Base-by-base conservation (phyloP, 768 basidiomycete genomes). In the Psilocybe sp. region DNA sequence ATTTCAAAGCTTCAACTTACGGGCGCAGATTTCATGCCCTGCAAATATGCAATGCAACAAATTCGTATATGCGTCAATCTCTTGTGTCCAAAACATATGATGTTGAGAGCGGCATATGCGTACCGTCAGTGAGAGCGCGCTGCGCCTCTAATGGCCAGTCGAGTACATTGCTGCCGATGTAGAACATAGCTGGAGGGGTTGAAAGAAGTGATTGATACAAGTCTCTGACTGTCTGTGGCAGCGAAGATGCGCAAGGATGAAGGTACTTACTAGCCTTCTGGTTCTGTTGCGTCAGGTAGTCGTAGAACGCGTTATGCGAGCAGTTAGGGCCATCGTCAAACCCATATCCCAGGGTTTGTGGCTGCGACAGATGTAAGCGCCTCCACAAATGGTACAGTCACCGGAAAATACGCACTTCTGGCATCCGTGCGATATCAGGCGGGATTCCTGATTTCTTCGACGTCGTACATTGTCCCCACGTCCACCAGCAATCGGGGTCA, bases 241-340 rank as follows among this genome's bases (percentile, higher is more conserved):
- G n/a, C n/a, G n/a, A n/a, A n/a, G n/a, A n/a, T 28, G 28, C 32
- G 16, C 16, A 14, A 48, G 41, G 39, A 15, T 3, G 7, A 28
- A 3, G 23, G 23, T 28, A 76, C 81, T 60, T 49, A 80, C 79
- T 81, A 5, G 83, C 82, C 74, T 75, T 80, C 65, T 85, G 83
- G 28, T 81, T 70, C 57, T 84, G 68, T 8, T 67, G 60, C 1
- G 57, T 39, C 28, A 85, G 71, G 53, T 62, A 85, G 50, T 82
- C 71, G 40, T 85, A 85, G 53, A 84, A 85, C 4, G 67, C 71
- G 46, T 84, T 84, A 53, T 85, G 83, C 5, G 79, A 75, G 57
- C 82, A 85, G 55, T 81, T 82, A 4, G 83, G 83, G 2, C 83
- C 83, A 52, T 85, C 82, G 52, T 85, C 83, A 50, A 84, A 84